phyloP scores from a whole-genome alignment of 2,329 filamentous ascomycete species.

The Penicillium sp. region DNA sequence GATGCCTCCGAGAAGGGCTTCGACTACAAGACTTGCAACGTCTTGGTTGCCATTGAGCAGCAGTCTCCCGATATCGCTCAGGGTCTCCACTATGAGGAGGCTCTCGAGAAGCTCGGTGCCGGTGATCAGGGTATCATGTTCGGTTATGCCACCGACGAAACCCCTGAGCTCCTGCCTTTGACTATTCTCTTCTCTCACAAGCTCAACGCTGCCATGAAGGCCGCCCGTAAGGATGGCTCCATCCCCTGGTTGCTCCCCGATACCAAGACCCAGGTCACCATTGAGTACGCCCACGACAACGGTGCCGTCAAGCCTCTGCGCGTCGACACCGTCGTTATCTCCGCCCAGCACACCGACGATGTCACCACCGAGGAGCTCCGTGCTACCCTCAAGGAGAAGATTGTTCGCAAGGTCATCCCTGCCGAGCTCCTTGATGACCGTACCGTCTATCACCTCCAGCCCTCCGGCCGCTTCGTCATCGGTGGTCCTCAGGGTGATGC shows the following conservation, averaged over 20 bases:
- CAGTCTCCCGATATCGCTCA: slow-evolving; percentile 99
- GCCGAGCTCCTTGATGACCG: slow-evolving; percentile 86
- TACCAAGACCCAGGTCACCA: slow-evolving; percentile 99
- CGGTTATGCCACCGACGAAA: slow-evolving; percentile 99
- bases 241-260: slow-evolving; percentile 95
- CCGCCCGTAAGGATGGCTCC: slow-evolving; percentile 80
- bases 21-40: slow-evolving; percentile 99
- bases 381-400: slow-evolving; percentile 94
- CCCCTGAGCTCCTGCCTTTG: slow-evolving; percentile 91
- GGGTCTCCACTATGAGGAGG: slow-evolving; percentile 97
- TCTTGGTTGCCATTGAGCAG: slow-evolving; percentile 98
- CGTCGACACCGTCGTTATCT: slow-evolving; percentile 96
- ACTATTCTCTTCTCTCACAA: slow-evolving; percentile 93
- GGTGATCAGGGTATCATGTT: slow-evolving; percentile 99
- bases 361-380: slow-evolving; percentile 90
- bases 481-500: slow-evolving; percentile 98
- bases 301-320: slow-evolving; percentile 85
- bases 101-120: slow-evolving; percentile 94
- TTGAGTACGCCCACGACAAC: slow-evolving; percentile 97
- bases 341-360: slow-evolving; percentile 85
- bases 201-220: slow-evolving; percentile 92
- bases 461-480: slow-evolving; percentile 97
- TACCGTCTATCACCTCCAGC: slow-evolving; percentile 98
- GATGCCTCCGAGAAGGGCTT: slow-evolving; percentile 97
- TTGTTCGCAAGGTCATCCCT: slow-evolving; percentile 93